Conservation (phyloP, 148 eudicot genomes). For the Simmondsia chinensis region DNA sequence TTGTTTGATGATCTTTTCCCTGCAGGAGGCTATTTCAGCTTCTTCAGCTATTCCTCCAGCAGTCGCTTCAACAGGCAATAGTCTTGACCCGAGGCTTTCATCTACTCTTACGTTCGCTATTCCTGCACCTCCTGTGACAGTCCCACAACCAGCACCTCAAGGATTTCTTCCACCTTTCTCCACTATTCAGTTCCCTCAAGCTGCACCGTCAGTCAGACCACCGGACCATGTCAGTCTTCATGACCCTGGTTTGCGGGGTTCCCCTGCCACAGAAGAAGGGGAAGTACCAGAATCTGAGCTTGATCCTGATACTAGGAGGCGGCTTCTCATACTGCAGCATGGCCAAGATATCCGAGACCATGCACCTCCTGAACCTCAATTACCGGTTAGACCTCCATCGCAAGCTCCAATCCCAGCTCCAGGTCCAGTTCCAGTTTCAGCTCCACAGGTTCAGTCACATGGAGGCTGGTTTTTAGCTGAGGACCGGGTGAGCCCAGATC, state of each 20-base stretch:
- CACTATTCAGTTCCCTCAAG: constrained; percentile 37
- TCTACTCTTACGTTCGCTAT: constrained; percentile 31
- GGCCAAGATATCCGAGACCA: constrained; percentile 74
- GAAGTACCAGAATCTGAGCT: constrained; percentile 97
- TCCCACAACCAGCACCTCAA: constrained; percentile 39
- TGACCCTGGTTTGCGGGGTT: constrained; percentile 61
- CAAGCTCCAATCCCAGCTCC: constrained; percentile 36
- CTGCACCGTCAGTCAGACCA: constrained; percentile 40
- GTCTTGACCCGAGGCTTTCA: constrained; percentile 49
- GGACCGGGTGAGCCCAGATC: constrained; percentile 63
- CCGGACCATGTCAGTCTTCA: constrained; percentile 39
- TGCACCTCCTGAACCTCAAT: constrained; percentile 39
- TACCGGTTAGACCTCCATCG: constrained; percentile 48
- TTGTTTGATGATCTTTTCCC: neutral
- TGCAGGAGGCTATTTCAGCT: constrained; percentile 70
- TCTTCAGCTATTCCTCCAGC: constrained; percentile 29
- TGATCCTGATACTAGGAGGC: constrained; percentile 94
- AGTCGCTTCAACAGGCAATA: constrained; percentile 24
- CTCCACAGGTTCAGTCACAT: constrained; percentile 49
- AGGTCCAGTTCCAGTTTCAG: constrained; percentile 21
- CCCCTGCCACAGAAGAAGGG: constrained; percentile 97
- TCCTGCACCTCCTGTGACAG: constrained; percentile 37
- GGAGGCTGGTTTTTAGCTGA: constrained; percentile 75
- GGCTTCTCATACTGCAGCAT: constrained; percentile 95
- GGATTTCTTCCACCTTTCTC: constrained; percentile 38